phyloP scores from a whole-genome alignment of 805 yeast genomes.

The Schwanniomyces vanrijiae region DNA sequence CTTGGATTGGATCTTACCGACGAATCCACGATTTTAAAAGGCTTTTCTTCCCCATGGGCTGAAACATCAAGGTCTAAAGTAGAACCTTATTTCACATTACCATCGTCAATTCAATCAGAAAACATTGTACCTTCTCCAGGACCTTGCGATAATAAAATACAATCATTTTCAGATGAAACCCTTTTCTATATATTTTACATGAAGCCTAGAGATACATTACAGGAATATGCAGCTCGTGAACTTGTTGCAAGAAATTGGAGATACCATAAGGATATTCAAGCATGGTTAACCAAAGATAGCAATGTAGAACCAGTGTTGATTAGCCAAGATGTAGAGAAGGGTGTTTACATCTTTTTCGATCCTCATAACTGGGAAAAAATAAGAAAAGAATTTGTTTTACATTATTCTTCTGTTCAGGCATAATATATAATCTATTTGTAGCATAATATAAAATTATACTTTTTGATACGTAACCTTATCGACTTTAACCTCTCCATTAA shows the following conservation, averaged over 20 bases:
- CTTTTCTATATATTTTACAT: conserved; percentile 91
- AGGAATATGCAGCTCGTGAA: conserved; percentile 91
- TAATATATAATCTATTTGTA: conserved; percentile 8
- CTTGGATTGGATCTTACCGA: conserved; percentile 60
- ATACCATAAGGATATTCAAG: conserved; percentile 91
- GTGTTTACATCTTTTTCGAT: conserved; percentile 91
- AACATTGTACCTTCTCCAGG: conserved; percentile 40
- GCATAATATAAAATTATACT: conserved; percentile 14
- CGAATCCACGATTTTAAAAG: conserved; percentile 52
- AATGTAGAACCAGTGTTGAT: conserved; percentile 80
- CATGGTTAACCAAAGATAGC: conserved; percentile 95
- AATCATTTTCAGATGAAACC: conserved; percentile 83
- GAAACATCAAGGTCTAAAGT: conserved; percentile 89
- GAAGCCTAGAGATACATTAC: conserved; percentile 88
- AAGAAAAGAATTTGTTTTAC: conserved; percentile 62
- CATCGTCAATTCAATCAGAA: conserved; percentile 40
- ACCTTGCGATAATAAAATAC: conserved; percentile 50
- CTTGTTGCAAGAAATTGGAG: conserved; percentile 94
- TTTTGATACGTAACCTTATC: conserved; percentile 65
- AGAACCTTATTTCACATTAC: conserved; percentile 76
- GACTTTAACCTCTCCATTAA: conserved; percentile 83
- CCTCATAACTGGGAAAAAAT: conserved; percentile 96
- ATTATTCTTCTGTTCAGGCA: conserved; percentile 41
- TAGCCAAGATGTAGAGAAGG: conserved; percentile 84
- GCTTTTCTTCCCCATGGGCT: conserved; percentile 91